Conservation (phyloP, 129 eudicot species). For the Flaveria sonorensis region DNA sequence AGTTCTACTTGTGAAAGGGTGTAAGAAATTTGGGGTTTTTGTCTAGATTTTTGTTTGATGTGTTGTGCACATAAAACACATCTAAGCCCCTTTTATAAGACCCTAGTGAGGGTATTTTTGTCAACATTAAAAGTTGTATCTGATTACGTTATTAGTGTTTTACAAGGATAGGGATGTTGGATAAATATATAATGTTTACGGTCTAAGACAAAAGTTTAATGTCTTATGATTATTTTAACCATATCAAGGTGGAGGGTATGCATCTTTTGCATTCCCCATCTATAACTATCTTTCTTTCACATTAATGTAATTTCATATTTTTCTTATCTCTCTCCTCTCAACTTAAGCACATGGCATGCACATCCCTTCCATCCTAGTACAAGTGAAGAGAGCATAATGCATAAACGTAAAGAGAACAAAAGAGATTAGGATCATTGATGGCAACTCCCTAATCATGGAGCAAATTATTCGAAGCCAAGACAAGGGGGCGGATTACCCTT, state of each 20-base stretch:
- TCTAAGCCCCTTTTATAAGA: conserved; percentile 14
- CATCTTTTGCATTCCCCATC: no score
- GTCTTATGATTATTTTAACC: neutral
- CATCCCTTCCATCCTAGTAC: no score
- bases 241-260: neutral
- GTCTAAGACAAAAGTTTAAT: neutral
- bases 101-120: conserved; percentile 4
- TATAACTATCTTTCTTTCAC: no score
- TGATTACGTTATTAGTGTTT: neutral
- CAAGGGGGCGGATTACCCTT: no score
- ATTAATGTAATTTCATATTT: no score
- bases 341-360: no score
- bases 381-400: no score
- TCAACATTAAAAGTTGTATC: conserved; percentile 3
- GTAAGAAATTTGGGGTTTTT: conserved; percentile 31
- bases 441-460: no score
- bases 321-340: no score
- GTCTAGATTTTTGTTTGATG: conserved; percentile 33
- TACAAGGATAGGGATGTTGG: neutral
- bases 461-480: no score
- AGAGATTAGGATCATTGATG: no score
- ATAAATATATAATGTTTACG: neutral
- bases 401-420: no score
- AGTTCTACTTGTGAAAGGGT: conserved; percentile 20
- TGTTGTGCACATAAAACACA: conserved; percentile 27